phyloP scores from a whole-genome alignment of 208 protist species.

The Trypanosoma caninum region DNA sequence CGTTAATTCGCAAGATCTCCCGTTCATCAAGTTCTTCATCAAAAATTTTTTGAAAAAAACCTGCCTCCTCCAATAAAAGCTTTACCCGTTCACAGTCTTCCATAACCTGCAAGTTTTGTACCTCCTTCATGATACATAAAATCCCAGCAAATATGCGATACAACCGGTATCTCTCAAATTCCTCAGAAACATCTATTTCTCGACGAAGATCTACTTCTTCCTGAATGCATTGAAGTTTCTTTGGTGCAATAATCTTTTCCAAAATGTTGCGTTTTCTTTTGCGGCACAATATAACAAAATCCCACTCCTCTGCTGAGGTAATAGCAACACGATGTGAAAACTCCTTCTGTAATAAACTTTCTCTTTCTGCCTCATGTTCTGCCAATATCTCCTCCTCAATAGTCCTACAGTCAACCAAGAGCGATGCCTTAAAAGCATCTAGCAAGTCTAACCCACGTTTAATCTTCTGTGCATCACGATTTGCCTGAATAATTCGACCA shows the following conservation, averaged over 20 bases:
- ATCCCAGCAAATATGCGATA: neutral
- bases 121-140: conserved; percentile 17
- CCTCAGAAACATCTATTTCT: conserved; percentile 28
- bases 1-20: conserved; percentile 17
- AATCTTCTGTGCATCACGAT: conserved; percentile 39
- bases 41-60: conserved; percentile 1
- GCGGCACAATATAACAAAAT: neutral
- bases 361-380: conserved; percentile 23
- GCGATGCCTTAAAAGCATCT: conserved; percentile 28
- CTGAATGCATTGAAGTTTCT: conserved; percentile 1
- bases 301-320: conserved; percentile 36
- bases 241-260: conserved; percentile 14
- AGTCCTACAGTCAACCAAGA: conserved; percentile 31
- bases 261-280: neutral
- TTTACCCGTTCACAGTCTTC: conserved; percentile 5
- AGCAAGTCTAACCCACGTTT: conserved; percentile 25
- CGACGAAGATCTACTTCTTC: conserved; percentile 18
- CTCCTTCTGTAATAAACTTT: conserved; percentile 30
- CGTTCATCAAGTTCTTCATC: conserved; percentile 21
- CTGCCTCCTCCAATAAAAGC: conserved; percentile 11
- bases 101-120: neutral
- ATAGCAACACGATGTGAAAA: conserved; percentile 30
- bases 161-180: conserved; percentile 15
- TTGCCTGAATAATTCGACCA: conserved; percentile 44
- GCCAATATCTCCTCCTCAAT: conserved; percentile 34